Evolutionary conservation across 148 eudicot genomes (phyloP).

Genomic region (Selenicereus undatus): DNA sequence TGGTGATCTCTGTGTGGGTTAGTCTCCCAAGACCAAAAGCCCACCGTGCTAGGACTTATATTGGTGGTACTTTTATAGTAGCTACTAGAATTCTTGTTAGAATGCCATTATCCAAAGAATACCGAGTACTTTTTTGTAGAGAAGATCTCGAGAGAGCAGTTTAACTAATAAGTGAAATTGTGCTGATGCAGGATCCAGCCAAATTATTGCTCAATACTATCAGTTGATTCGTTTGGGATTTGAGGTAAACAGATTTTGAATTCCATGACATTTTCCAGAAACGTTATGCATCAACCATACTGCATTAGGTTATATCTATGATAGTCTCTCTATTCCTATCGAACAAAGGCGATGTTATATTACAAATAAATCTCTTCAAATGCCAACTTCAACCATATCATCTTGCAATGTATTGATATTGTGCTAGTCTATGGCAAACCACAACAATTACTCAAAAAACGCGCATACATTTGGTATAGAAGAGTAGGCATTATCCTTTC

Average conservation of each 20-base stretch:
- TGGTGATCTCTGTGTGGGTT: too few species aligned
- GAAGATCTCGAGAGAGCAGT: neutral
- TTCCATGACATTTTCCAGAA: neutral
- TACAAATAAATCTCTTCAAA: neutral
- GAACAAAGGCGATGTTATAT: neutral
- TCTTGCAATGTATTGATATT: too few species aligned
- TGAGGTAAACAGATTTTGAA: constrained; percentile 37
- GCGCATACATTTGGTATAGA: too few species aligned
- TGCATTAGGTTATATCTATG: neutral
- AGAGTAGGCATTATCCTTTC: too few species aligned
- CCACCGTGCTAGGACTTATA: too few species aligned
- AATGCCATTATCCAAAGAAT: too few species aligned
- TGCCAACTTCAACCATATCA: neutral
- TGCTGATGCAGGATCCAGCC: constrained; percentile 53
- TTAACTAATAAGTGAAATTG: neutral
- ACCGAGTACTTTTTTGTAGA: too few species aligned
- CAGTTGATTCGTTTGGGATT: constrained; percentile 69
- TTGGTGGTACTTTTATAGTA: too few species aligned
- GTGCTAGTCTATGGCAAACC: too few species aligned
- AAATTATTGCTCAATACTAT: constrained; percentile 68
- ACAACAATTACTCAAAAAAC: too few species aligned
- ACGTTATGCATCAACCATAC: neutral
- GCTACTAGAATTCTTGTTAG: too few species aligned
- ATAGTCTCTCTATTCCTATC: neutral
- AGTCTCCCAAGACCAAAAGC: too few species aligned